Conservation (phyloP, 164 flowering plant genomes). For the Liriodendron chinense region DNA sequence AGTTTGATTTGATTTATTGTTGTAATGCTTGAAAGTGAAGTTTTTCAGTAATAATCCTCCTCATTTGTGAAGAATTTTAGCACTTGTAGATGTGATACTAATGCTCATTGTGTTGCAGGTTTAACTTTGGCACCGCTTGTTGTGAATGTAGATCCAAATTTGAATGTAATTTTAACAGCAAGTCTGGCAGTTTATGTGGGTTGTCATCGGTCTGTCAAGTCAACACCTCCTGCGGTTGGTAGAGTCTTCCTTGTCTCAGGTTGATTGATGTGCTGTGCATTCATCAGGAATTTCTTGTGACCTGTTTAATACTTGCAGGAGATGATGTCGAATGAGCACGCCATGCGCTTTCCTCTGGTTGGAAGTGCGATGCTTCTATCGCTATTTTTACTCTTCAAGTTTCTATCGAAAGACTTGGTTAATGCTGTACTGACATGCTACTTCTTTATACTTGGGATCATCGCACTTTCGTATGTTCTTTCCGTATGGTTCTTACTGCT, state of each 20-base stretch:
- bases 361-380: conserved; percentile 97
- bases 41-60: not conserved
- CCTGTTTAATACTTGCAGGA: conserved; percentile 49
- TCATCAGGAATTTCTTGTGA: not conserved
- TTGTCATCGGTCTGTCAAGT: conserved; percentile 90
- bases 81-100: not conserved
- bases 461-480: conserved; percentile 88
- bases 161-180: conserved; percentile 93
- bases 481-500: conserved; percentile 11
- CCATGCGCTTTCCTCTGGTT: conserved; percentile 94
- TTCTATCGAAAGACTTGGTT: conserved; percentile 91
- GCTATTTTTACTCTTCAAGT: conserved; percentile 89
- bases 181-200: conserved; percentile 89
- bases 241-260: not conserved
- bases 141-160: conserved; percentile 80
- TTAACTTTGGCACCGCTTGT: conserved; percentile 86
- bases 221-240: conserved; percentile 94
- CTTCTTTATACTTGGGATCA: conserved; percentile 90
- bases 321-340: conserved; percentile 97
- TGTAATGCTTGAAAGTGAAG: not conserved
- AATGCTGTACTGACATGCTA: conserved; percentile 94
- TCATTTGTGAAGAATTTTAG: not conserved
- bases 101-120: conserved; percentile 41
- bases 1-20: not conserved
- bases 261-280: not conserved